These are phyloP conservation scores for Boletus insuetus DNA, from an alignment of 768 basidiomycete species.

Conservation along the genomic window DNA sequence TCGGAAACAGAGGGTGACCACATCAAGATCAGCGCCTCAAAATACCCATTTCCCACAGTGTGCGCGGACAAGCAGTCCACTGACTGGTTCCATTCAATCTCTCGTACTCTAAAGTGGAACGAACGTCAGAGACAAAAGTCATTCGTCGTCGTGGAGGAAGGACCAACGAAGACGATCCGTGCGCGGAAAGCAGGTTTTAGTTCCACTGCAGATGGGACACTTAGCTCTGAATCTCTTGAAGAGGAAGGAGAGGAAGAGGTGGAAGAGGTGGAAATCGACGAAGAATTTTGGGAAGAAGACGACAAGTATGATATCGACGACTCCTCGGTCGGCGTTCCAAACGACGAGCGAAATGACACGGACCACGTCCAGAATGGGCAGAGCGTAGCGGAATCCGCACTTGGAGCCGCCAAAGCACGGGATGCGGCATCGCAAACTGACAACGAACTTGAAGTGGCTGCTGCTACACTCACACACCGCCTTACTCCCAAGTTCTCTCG, in stretches of 20 bases:
- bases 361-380: conserved; percentile 16
- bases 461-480: conserved; percentile 32
- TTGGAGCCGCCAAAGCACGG: conserved; percentile 29
- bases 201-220: conserved; percentile 6
- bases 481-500: conserved; percentile 29
- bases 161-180: conserved; percentile 46
- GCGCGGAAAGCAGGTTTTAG: conserved; percentile 12
- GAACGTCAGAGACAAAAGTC: conserved; percentile 98
- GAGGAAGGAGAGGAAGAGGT: conserved; percentile 46
- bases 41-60: conserved; percentile 97
- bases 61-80: conserved; percentile 97
- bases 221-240: conserved; percentile 25
- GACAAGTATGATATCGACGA: conserved; percentile 95
- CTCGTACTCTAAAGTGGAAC: conserved; percentile 97
- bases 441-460: conserved; percentile 29
- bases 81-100: conserved; percentile 98
- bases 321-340: conserved; percentile 58
- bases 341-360: not conserved
- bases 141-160: conserved; percentile 96
- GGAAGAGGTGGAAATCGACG: conserved; percentile 39
- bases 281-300: conserved; percentile 56
- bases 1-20: conserved; percentile 86
- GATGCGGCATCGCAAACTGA: conserved; percentile 28
- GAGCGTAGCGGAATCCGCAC: conserved; percentile 4
- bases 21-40: conserved; percentile 96